Evolutionary conservation across 345 rosid genomes (phyloP).

Genomic region (Cardamine chenopodiifolia): DNA sequence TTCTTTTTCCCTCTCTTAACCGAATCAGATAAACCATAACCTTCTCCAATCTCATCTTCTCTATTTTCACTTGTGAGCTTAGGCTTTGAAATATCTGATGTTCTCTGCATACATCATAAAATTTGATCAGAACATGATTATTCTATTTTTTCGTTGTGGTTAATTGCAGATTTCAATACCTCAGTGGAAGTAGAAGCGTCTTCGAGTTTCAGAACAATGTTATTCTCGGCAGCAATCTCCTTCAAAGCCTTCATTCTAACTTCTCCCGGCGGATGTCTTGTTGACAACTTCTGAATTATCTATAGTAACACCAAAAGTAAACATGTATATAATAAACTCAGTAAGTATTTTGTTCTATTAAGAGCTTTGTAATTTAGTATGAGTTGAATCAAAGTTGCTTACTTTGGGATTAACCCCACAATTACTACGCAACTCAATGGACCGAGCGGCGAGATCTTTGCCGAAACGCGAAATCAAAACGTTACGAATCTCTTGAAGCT

Average conservation of each 20-base stretch:
- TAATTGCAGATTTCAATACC: slow-evolving; percentile 47
- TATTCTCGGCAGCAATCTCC: slow-evolving; percentile 72
- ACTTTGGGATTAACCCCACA: slow-evolving; percentile 74
- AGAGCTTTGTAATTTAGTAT: not conserved
- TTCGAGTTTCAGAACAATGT: slow-evolving; percentile 57
- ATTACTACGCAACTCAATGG: slow-evolving; percentile 74
- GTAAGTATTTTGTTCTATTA: slow-evolving; percentile 7
- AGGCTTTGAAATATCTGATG: slow-evolving; percentile 29
- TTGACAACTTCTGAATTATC: slow-evolving; percentile 47
- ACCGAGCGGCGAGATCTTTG: slow-evolving; percentile 71
- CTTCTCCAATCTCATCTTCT: slow-evolving; percentile 32
- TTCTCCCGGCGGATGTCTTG: slow-evolving; percentile 56
- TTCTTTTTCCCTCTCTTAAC: slow-evolving; percentile 46
- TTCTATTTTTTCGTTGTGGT: not conserved
- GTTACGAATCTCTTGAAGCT: slow-evolving; percentile 79
- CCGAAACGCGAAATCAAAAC: slow-evolving; percentile 69
- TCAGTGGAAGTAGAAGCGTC: slow-evolving; percentile 43
- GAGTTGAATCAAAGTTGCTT: slow-evolving; percentile 22
- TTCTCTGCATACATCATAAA: slow-evolving; percentile 45
- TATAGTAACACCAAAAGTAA: slow-evolving; percentile 22
- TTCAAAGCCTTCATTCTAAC: slow-evolving; percentile 60
- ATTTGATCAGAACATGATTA: slow-evolving; percentile 6
- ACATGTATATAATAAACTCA: not conserved
- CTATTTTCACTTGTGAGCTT: slow-evolving; percentile 22
- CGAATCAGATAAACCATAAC: slow-evolving; percentile 42